phyloP scores from a whole-genome alignment of 202 grass and related monocot genomes.

The Dendrocalamus latiflorus region DNA sequence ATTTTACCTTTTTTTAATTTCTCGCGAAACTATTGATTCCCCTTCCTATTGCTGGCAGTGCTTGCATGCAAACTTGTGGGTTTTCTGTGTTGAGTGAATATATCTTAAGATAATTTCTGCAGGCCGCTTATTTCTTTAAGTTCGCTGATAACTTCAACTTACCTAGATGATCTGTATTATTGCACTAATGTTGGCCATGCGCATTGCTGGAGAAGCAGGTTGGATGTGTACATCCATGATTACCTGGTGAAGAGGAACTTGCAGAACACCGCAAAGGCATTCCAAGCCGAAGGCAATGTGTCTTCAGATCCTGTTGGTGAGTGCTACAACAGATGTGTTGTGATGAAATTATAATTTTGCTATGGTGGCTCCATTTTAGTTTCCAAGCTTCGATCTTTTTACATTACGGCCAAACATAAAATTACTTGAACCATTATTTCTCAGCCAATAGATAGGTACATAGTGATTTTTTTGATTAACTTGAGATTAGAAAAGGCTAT shows the following conservation, averaged over 20 bases:
- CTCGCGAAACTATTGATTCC: not conserved
- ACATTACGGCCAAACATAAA: not conserved
- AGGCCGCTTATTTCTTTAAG: not conserved
- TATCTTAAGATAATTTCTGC: not conserved
- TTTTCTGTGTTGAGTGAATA: not conserved
- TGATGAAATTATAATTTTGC: not conserved
- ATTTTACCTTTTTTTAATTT: not conserved
- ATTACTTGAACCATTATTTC: not conserved
- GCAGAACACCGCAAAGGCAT: slow-evolving; percentile 59
- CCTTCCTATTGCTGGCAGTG: not conserved
- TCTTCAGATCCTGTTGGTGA: slow-evolving; percentile 59
- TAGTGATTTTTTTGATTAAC: not conserved
- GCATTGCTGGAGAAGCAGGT: slow-evolving; percentile 39
- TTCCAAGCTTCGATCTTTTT: not conserved
- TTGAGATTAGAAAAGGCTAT: not conserved
- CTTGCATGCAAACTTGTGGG: not conserved
- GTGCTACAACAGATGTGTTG: slow-evolving; percentile 7
- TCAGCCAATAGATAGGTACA: not conserved
- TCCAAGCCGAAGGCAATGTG: slow-evolving; percentile 56
- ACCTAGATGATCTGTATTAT: not conserved
- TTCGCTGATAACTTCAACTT: not conserved
- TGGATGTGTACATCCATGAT: slow-evolving; percentile 80
- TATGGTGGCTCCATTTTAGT: not conserved
- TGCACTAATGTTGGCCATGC: slow-evolving; percentile 18
- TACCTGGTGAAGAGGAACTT: slow-evolving; percentile 74